phyloP scores from a whole-genome alignment of 2,329 filamentous ascomycete genomes.

The Dactylellina haptotyla region DNA sequence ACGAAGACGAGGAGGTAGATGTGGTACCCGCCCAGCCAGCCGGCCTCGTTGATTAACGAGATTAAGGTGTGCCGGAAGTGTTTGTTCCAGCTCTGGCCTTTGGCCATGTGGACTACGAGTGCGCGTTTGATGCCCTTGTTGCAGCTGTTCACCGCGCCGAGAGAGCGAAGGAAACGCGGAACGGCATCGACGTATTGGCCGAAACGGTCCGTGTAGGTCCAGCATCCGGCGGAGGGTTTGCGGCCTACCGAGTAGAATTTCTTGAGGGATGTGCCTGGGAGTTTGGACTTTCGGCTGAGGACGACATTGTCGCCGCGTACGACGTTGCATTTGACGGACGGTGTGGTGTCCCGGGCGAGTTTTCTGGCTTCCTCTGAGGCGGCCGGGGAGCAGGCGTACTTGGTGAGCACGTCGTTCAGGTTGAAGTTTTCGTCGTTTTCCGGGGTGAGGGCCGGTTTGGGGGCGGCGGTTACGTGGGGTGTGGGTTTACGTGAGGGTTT shows the following conservation, averaged over 20 bases:
- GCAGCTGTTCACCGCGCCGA: conserved; percentile 41
- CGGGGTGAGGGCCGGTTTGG: conserved; percentile 17
- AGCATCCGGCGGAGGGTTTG: conserved; percentile 45
- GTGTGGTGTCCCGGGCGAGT: conserved; percentile 30
- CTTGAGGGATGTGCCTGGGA: conserved; percentile 16
- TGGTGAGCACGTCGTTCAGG: conserved; percentile 45
- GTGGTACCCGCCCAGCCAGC: conserved; percentile 34
- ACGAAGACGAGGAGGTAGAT: conserved; percentile 37
- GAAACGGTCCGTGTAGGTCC: conserved; percentile 41
- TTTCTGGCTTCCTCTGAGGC: conserved; percentile 29
- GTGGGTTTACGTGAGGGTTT: conserved; percentile 8
- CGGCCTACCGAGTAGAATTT: conserved; percentile 41
- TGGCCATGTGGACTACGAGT: conserved; percentile 39
- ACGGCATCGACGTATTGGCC: conserved; percentile 19
- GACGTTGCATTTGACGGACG: conserved; percentile 44
- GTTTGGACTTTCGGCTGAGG: conserved; percentile 33
- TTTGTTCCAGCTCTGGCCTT: conserved; percentile 40
- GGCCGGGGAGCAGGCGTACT: conserved; percentile 43
- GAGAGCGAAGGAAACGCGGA: conserved; percentile 18
- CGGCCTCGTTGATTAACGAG: conserved; percentile 30
- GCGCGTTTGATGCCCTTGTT: conserved; percentile 36
- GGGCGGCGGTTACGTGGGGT: conserved; percentile 18
- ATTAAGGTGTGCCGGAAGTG: conserved; percentile 35
- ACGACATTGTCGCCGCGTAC: conserved; percentile 50
- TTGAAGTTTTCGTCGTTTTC: conserved; percentile 38